These are phyloP conservation scores for Epipyxis sp. DNA, from an alignment of 108 stramenopile genomes.

Conservation along the genomic window DNA sequence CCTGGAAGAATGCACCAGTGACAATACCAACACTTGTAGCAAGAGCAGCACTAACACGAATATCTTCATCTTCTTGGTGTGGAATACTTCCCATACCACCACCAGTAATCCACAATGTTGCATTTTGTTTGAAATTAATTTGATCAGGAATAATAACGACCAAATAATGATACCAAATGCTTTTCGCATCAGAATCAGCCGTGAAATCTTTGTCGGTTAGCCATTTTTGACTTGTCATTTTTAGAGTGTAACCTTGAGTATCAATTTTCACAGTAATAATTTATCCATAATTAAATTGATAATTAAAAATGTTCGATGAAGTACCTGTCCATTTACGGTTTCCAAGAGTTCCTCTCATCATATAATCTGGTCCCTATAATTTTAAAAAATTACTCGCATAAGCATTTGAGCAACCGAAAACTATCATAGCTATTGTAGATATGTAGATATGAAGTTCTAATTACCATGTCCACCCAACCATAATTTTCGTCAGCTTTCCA, in stretches of 20 bases:
- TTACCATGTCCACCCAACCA: constrained; percentile 21
- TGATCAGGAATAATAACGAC: constrained; percentile 42
- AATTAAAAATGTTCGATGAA: neutral
- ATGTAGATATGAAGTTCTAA: neutral
- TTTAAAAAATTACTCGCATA: neutral
- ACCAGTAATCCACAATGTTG: constrained; percentile 39
- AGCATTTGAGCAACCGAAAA: neutral
- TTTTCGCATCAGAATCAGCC: constrained; percentile 3
- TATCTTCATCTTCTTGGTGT: constrained; percentile 34
- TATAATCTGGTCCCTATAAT: neutral
- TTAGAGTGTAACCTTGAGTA: constrained; percentile 34
- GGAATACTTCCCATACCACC: constrained; percentile 30
- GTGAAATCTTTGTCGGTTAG: constrained; percentile 27
- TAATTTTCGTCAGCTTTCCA: constrained; percentile 18
- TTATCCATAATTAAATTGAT: neutral
- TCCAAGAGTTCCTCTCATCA: neutral
- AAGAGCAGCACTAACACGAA: constrained; percentile 21
- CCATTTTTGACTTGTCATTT: constrained; percentile 42
- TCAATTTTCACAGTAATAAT: neutral
- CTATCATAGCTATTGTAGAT: neutral
- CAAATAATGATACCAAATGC: constrained; percentile 41
- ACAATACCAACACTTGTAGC: constrained; percentile 33
- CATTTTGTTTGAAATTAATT: constrained; percentile 19
- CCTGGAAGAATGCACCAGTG: constrained; percentile 40
- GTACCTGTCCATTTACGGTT: neutral